These are phyloP conservation scores for Daldinia concentrica DNA, from an alignment of 495 filamentous ascomycete genomes.

Conservation along the genomic window DNA sequence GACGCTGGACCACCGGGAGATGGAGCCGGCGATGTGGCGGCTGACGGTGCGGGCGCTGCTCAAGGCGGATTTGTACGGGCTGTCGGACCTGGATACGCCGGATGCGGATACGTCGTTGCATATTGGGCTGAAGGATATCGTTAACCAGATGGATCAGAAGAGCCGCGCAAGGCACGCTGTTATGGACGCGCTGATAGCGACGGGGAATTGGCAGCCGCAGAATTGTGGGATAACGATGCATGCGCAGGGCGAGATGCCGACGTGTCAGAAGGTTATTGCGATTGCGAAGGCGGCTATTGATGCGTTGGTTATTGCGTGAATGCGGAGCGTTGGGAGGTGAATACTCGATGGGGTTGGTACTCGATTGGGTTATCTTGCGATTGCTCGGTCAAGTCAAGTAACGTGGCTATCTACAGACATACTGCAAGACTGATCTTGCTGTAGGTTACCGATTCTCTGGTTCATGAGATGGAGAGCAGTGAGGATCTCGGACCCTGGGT, in stretches of 20 bases:
- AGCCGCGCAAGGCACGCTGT: constrained; percentile 51
- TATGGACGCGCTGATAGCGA: constrained; percentile 49
- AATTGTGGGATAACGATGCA: constrained; percentile 26
- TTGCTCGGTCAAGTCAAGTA: background rate
- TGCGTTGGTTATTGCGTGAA: constrained; percentile 57
- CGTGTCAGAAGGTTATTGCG: constrained; percentile 58
- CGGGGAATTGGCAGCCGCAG: constrained; percentile 38
- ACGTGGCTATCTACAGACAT: background rate
- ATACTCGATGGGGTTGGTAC: too few species aligned
- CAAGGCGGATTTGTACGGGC: constrained; percentile 63
- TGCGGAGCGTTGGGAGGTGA: too few species aligned
- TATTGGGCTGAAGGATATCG: constrained; percentile 62
- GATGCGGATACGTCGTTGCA: constrained; percentile 12
- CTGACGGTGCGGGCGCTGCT: constrained; percentile 60
- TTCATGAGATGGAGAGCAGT: too few species aligned
- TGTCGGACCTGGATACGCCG: constrained; percentile 38
- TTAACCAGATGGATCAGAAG: constrained; percentile 59
- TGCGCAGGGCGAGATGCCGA: constrained; percentile 41
- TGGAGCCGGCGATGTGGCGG: constrained; percentile 62
- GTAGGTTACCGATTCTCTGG: background rate
- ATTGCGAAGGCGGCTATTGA: constrained; percentile 60
- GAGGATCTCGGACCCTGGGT: too few species aligned
- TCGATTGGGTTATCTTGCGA: too few species aligned
- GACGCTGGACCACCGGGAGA: constrained; percentile 42
- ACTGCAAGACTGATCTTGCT: background rate